Conservation (phyloP, 495 filamentous ascomycete species). For the Penicillium manginii region DNA sequence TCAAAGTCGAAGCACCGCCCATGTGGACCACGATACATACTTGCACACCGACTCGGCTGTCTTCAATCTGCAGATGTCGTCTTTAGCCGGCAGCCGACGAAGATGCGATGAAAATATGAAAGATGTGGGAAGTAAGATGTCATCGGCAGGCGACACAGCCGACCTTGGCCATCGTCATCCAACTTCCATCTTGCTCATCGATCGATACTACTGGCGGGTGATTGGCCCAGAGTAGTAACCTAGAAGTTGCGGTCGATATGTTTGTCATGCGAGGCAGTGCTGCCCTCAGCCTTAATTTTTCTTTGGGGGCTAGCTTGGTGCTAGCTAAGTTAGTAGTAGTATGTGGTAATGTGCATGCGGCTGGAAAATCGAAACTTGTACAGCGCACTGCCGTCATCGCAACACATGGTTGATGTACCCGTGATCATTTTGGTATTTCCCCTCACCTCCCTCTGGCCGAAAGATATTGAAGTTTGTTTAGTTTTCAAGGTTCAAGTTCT, state of each 20-base stretch:
- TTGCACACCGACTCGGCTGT: conserved; percentile 2
- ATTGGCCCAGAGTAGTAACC: background rate
- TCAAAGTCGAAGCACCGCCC: background rate
- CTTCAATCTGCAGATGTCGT: background rate
- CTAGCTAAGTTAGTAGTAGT: background rate
- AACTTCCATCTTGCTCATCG: conserved; percentile 6
- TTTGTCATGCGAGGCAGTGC: conserved; percentile 4
- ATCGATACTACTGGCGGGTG: background rate
- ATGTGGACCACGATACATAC: background rate
- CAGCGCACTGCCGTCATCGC: conserved; percentile 3
- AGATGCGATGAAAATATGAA: background rate
- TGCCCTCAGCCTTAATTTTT: conserved; percentile 4
- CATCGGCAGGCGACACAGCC: background rate
- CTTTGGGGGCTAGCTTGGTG: background rate
- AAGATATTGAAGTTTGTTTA: background rate
- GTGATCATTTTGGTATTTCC: background rate
- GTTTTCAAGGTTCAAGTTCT: background rate
- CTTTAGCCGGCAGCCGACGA: conserved; percentile 7
- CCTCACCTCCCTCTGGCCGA: background rate
- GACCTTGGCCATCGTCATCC: conserved; percentile 21
- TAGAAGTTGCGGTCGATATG: background rate
- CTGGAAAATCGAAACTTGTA: background rate
- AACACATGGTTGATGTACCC: background rate
- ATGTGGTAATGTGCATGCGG: background rate
- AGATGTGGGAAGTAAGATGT: background rate